Evolutionary conservation across 257 asterid genomes (phyloP).

Genomic region (Capsicum pubescens): DNA sequence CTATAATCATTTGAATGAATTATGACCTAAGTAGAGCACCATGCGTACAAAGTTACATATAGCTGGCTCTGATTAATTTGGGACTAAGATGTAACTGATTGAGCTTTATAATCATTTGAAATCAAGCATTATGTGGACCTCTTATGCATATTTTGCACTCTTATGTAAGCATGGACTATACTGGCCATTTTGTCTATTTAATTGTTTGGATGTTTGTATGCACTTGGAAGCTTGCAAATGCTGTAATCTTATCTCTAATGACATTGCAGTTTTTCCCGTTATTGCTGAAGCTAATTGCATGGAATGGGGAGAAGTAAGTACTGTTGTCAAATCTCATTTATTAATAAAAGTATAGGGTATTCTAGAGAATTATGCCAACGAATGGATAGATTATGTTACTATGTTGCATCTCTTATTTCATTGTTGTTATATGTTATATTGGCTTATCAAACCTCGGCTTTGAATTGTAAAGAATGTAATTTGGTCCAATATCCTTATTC

Average conservation of each 20-base stretch:
- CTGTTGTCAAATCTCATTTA: not conserved
- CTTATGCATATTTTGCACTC: not conserved
- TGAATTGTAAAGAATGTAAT: not conserved
- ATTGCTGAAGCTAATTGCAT: conserved; percentile 88
- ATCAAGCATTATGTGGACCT: not conserved
- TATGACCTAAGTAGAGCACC: not conserved
- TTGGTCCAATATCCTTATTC: not conserved
- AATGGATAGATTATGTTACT: conserved; percentile 11
- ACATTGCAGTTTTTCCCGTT: conserved; percentile 88
- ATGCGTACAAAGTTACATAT: not conserved
- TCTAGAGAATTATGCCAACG: not conserved
- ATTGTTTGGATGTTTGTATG: conserved; percentile 5
- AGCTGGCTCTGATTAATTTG: not conserved
- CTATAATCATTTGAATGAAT: conserved; percentile 3
- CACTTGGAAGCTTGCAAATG: conserved; percentile 13
- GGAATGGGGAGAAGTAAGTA: conserved; percentile 95
- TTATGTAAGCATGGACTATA: not conserved
- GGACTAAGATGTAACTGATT: not conserved
- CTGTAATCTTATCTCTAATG: conserved; percentile 39
- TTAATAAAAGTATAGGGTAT: not conserved
- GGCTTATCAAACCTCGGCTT: not conserved
- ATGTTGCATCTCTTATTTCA: not conserved
- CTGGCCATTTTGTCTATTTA: not conserved
- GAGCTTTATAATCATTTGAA: not conserved
- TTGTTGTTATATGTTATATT: not conserved